phyloP scores from a whole-genome alignment of 768 basidiomycete species.

The Strobilomyces dryophilus region DNA sequence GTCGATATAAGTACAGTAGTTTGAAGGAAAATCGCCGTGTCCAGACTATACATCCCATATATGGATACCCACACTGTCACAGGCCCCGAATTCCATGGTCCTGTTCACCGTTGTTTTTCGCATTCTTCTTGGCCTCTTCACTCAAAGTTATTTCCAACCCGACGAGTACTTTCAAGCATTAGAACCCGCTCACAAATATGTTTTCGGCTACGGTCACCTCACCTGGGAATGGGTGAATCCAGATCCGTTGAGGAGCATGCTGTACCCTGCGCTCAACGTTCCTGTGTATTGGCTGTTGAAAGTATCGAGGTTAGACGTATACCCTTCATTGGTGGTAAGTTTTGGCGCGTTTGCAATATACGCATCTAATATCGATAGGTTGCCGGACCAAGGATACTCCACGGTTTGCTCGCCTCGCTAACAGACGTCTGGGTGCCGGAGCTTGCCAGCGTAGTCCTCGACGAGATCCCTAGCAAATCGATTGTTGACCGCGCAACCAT shows the following conservation, averaged over 20 bases:
- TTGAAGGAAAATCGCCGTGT: no score
- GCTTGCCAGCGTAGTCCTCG: conserved; percentile 55
- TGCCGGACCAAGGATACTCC: conserved; percentile 66
- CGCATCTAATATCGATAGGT: conserved; percentile 43
- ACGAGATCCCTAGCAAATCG: conserved; percentile 41
- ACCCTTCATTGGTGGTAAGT: conserved; percentile 60
- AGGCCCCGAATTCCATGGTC: conserved; percentile 3
- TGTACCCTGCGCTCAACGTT: conserved; percentile 80
- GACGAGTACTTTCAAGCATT: conserved; percentile 96
- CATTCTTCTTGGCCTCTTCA: conserved; percentile 59
- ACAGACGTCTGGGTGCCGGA: conserved; percentile 75
- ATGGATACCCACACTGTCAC: not conserved
- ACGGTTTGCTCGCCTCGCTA: conserved; percentile 70
- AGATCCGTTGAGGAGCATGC: conserved; percentile 69
- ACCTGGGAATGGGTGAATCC: conserved; percentile 94
- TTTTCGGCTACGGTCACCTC: conserved; percentile 87
- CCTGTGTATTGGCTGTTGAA: conserved; percentile 74
- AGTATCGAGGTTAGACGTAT: conserved; percentile 45
- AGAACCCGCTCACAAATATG: conserved; percentile 83
- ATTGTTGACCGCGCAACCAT: conserved; percentile 35
- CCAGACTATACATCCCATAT: no score
- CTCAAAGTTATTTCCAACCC: conserved; percentile 89
- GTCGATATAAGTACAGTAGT: conserved; percentile 16
- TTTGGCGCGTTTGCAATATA: not conserved
- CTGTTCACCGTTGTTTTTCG: conserved; percentile 46